Percentiles rank a stretch among this genome's conserved stretches.
phyloP scores from a whole-genome alignment of 176 grass and related monocot species.

The Oryza rufipogon region DNA sequence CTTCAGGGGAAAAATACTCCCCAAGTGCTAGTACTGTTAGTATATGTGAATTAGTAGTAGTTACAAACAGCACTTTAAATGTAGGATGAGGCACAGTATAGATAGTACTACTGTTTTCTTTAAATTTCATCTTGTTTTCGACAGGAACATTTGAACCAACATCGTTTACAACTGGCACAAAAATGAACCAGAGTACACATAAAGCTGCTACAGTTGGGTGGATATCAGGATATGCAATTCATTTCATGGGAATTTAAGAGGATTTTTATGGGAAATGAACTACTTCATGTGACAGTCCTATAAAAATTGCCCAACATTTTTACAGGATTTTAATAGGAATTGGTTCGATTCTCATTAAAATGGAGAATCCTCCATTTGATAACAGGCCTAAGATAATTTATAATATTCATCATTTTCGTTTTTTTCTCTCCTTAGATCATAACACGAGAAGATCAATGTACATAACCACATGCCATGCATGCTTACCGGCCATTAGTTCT shows the following conservation, averaged over 20 bases:
- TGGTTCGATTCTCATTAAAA: too few species aligned
- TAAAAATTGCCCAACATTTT: too few species aligned
- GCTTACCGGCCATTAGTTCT: neutral
- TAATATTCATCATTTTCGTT: neutral
- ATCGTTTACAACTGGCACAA: neutral
- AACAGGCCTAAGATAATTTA: too few species aligned
- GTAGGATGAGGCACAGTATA: neutral
- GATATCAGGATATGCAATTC: neutral
- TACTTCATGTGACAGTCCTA: too few species aligned
- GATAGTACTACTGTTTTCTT: neutral
- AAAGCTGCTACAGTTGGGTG: neutral
- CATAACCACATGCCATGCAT: neutral
- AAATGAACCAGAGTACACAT: conserved; percentile 11
- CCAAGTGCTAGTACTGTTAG: neutral
- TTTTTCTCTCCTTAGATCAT: neutral
- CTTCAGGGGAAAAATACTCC: neutral
- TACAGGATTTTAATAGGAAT: too few species aligned
- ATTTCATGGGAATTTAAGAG: neutral
- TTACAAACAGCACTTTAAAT: neutral
- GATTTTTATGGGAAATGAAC: too few species aligned
- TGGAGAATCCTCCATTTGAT: too few species aligned
- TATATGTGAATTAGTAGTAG: too few species aligned
- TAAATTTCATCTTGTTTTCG: neutral
- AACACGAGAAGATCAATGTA: neutral
- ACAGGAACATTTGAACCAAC: neutral